A percentile compares a stretch with the other conserved stretches of the same genome.
These are phyloP conservation scores for Talaromyces piceae DNA, from an alignment of 2,329 filamentous ascomycete genomes.

Conservation along the genomic window DNA sequence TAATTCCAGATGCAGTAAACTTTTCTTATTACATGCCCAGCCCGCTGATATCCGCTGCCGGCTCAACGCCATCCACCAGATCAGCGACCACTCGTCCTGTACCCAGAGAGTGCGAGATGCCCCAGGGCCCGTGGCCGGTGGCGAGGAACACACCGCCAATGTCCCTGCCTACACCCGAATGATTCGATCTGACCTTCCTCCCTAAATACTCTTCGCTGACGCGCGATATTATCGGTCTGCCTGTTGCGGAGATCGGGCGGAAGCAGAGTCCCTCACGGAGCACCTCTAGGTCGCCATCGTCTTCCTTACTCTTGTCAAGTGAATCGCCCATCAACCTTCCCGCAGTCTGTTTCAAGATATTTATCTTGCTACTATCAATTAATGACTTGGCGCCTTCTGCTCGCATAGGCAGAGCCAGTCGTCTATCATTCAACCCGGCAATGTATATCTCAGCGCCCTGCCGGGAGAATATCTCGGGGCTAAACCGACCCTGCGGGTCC, in stretches of 20 bases:
- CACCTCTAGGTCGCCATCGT: constrained; percentile 51
- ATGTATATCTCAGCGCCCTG: constrained; percentile 63
- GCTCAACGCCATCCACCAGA: constrained; percentile 53
- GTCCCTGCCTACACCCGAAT: constrained; percentile 37
- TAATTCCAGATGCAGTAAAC: background rate
- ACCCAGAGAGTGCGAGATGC: constrained; percentile 56
- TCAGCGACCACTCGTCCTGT: constrained; percentile 66
- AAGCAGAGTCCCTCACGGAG: constrained; percentile 64
- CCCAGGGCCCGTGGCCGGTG: constrained; percentile 71
- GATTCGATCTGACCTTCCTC: constrained; percentile 35
- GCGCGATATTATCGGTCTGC: constrained; percentile 55
- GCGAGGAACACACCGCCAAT: constrained; percentile 60
- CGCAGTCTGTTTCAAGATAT: constrained; percentile 24
- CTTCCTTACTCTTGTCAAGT: constrained; percentile 15
- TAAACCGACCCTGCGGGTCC: constrained; percentile 43
- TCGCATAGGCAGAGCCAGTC: constrained; percentile 52
- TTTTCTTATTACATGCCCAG: constrained; percentile 32
- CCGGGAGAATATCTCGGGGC: constrained; percentile 64
- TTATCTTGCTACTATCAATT: constrained; percentile 38
- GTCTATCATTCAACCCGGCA: constrained; percentile 60
- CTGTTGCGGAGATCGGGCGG: constrained; percentile 59
- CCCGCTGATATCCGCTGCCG: constrained; percentile 53
- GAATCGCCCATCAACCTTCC: constrained; percentile 28
- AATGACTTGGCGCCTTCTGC: constrained; percentile 33
- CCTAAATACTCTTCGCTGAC: constrained; percentile 53